Evolutionary conservation across 352 stramenopile genomes (phyloP), one percentile per base, ranked within the genome.

Genomic region (Phytopythium delawarense): DNA sequence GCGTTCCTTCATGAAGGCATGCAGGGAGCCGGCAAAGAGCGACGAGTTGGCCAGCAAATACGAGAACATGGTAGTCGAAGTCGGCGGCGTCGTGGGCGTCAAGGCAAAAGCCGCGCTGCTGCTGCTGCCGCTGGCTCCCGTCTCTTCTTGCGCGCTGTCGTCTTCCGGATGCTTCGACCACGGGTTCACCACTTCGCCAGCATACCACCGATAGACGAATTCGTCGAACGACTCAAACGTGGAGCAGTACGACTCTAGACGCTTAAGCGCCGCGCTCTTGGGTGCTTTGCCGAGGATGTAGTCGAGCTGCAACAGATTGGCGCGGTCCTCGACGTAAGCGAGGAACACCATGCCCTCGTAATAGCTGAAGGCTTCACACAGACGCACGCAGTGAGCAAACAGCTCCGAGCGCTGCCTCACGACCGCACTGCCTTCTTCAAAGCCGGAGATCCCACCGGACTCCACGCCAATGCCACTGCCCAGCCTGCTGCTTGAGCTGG

Each of bases 291-390:
- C 81, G n/a, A 91, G 57, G 1, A 90, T 64, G 61, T 85, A 90
- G 64, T 94, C 84, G n/a, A 92, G 64, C 63, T 89, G 78, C 3
- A 59, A 53, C 20, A 91, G 34, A 32, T 87, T 87, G 40, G 71
- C 70, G 28, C 76, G 71, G 51, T 91, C 81, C 69, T 93, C 81
- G 12, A 74, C 70, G 30, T 79, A 87, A 13, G 76, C 66, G 15
- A 96, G 50, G 62, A 85, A 91, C 21, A 89, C 77, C 81, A 96
- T 94, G 37, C 79, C 83, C 75, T 96, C 84, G 44, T 84, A 92
- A 67, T 92, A 96, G n/a, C 61, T 51, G 58, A 91, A 89, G 61
- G 78, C 81, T 60, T 94, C 82, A 13, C 75, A 75, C 4, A 92
- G 67, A 42, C 79, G 69, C 21, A 91, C 78, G 49, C 80, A 88